Base-by-base conservation (phyloP, 306 rosid genomes). In the Citrullus mucosospermus region DNA sequence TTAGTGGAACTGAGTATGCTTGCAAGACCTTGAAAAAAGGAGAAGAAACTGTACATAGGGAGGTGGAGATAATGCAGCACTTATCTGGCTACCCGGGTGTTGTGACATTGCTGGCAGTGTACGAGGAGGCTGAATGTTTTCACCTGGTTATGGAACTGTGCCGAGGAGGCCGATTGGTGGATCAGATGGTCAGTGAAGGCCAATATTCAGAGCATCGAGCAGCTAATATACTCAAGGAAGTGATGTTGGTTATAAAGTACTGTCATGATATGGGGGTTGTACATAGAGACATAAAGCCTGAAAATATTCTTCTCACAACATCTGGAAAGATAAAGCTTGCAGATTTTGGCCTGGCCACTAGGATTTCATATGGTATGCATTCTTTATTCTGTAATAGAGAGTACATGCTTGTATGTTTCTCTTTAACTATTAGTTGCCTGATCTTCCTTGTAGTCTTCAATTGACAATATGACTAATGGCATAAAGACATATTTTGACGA, bases 221-320 rank as follows among this genome's bases (percentile, higher is more conserved):
- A 67, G 99, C 99, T 57, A 91, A 88, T 79, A 76, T 88, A 68
- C 86, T 96, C 66, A 96, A 92, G 90, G 98, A 92, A 85, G 98
- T 96, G 77, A 88, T 96, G 96, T 86, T 93, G 30, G 99, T 96
- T 81, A 85, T 96, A 72, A 92, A 96, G 88, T 96, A 92, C 77
- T 96, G 98, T 80, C 98, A 96, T 91, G 99, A 96, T 82, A 96
- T 96, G 99, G 99, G 99, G 79, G 99, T 96, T 85, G 99, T 91
- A 71, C 99, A 96, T 78, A 84, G 99, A 85, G 99, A 96, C 87
- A 67, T 96, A 82, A 96, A 96, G 83, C 99, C 99, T 32, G 99
- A 96, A 85, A 96, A 96, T 80, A 96, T 92, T 84, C 93, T 96
- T 84, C 93, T 92, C 78, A 88, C 97, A 0, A 80, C 86, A 72